Evolutionary conservation across 108 stramenopile genomes (phyloP).

Genomic region (Poteriospumella lacustris): DNA sequence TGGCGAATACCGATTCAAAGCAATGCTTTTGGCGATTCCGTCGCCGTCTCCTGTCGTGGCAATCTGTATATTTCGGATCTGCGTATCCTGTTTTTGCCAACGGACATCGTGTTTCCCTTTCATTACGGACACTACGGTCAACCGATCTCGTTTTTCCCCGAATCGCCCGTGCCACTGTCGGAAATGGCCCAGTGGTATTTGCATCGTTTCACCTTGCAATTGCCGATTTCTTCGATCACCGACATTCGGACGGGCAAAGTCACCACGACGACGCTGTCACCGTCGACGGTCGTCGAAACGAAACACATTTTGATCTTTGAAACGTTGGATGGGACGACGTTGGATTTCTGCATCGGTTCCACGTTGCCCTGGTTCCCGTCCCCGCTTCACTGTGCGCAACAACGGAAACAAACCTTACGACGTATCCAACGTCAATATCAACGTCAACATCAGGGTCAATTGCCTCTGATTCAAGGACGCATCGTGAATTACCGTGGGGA

Average conservation of each 20-base stretch:
- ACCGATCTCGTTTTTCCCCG: neutral
- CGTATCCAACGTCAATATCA: no score
- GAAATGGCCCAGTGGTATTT: neutral
- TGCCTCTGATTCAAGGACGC: no score
- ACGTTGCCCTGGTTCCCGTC: no score
- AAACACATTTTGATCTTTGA: neutral
- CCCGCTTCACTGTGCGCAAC: no score
- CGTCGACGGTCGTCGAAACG: neutral
- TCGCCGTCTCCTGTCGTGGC: neutral
- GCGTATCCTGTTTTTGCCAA: constrained; percentile 2
- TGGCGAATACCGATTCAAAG: neutral
- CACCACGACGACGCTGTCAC: neutral
- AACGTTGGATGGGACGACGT: neutral
- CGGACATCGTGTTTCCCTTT: neutral
- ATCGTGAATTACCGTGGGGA: no score
- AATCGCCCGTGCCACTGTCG: neutral
- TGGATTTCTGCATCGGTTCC: neutral
- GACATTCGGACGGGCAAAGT: neutral
- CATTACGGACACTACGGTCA: no score
- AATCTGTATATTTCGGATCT: constrained; percentile 20
- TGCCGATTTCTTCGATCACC: neutral
- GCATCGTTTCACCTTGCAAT: neutral
- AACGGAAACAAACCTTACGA: no score
- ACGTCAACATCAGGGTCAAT: no score
- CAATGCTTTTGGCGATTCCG: constrained; percentile 13